These are phyloP conservation scores for Galerina sulciceps DNA, from an alignment of 768 basidiomycete genomes.

Conservation along the genomic window DNA sequence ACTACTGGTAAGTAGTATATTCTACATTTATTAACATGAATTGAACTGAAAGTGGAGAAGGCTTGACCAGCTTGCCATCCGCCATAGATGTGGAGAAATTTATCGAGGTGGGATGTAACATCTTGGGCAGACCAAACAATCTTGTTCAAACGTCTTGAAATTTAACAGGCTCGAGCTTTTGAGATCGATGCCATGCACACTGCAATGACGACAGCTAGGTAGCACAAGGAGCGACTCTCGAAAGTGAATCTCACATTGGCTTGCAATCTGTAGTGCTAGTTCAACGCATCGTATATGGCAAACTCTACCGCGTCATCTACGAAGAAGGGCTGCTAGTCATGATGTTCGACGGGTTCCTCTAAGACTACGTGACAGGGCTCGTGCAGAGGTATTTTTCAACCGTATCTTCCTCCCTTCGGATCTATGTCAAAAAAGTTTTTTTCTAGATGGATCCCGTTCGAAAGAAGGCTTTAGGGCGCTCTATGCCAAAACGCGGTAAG, in stretches of 20 bases:
- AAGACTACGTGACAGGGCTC: constrained; percentile 82
- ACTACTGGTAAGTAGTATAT: constrained; percentile 1
- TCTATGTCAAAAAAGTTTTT: not conserved
- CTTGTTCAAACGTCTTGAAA: not conserved
- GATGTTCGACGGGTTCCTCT: constrained; percentile 89
- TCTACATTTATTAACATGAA: not conserved
- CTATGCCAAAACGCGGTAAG: constrained; percentile 69
- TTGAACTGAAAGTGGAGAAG: constrained; percentile 33
- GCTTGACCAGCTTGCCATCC: constrained; percentile 64
- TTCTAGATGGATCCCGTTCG: constrained; percentile 55
- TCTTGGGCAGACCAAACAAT: not conserved
- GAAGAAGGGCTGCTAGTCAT: constrained; percentile 93
- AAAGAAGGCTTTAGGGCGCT: constrained; percentile 41
- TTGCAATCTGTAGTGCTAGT: constrained; percentile 48
- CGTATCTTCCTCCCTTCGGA: not conserved
- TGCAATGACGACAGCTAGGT: constrained; percentile 84
- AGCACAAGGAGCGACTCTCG: constrained; percentile 5
- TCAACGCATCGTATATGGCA: constrained; percentile 90
- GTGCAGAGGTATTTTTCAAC: constrained; percentile 67
- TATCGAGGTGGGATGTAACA: constrained; percentile 59
- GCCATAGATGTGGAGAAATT: constrained; percentile 89
- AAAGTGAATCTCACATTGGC: not conserved
- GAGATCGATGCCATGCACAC: constrained; percentile 92
- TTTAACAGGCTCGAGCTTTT: constrained; percentile 73
- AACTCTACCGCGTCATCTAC: constrained; percentile 86